phyloP scores from a whole-genome alignment of 805 yeast species.

The Schizosaccharomyces lindneri region DNA sequence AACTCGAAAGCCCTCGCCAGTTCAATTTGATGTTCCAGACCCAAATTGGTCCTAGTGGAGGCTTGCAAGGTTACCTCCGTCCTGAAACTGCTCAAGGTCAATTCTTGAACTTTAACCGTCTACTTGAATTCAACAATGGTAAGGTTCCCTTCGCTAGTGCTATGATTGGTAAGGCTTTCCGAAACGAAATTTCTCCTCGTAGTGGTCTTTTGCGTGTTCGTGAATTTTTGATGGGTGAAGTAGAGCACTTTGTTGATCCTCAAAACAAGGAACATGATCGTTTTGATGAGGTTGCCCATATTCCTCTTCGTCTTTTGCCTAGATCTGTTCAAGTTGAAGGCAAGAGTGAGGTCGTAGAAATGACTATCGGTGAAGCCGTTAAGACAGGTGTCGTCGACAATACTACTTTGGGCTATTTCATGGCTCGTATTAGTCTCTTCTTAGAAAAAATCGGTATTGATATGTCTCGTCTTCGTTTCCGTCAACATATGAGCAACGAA shows the following conservation, averaged over 20 bases:
- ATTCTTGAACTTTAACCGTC: conserved; percentile 79
- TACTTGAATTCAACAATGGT: conserved; percentile 81
- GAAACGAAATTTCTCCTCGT: conserved; percentile 97
- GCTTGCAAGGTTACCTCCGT: conserved; percentile 77
- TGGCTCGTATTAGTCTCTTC: conserved; percentile 77
- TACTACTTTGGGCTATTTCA: conserved; percentile 87
- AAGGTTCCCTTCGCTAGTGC: conserved; percentile 99
- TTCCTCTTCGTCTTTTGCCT: conserved; percentile 57
- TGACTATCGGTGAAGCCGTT: conserved; percentile 80
- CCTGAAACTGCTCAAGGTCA: conserved; percentile 99
- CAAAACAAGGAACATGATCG: conserved; percentile 57
- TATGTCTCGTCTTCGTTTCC: conserved; percentile 59
- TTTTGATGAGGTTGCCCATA: conserved; percentile 50
- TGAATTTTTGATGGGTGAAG: conserved; percentile 97
- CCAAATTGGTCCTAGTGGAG: conserved; percentile 96
- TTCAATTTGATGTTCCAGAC: conserved; percentile 98
- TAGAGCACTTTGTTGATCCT: conserved; percentile 96
- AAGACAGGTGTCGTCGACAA: conserved; percentile 64
- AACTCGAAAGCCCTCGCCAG: conserved; percentile 72
- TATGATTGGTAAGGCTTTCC: conserved; percentile 91
- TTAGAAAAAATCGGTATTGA: conserved; percentile 78
- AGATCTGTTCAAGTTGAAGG: conserved; percentile 76
- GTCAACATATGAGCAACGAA: conserved; percentile 96
- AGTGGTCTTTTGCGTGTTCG: conserved; percentile 93
- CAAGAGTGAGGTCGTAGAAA: conserved; percentile 34